These are phyloP conservation scores for Penicillium crustosum DNA, from an alignment of 2,329 filamentous ascomycete genomes.

Conservation along the genomic window DNA sequence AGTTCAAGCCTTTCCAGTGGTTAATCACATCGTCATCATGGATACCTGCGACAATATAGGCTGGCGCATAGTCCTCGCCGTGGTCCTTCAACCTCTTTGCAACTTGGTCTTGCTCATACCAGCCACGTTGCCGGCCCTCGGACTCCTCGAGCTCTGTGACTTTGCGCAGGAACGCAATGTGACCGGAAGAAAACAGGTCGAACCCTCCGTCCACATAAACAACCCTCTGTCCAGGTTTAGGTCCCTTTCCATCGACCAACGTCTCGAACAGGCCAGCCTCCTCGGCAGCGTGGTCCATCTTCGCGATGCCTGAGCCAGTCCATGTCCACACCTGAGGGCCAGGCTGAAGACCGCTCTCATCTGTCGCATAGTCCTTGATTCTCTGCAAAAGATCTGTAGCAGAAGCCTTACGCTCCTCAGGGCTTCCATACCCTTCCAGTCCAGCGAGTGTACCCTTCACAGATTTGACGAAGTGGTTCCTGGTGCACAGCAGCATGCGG, in stretches of 20 bases:
- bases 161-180: conserved; percentile 87
- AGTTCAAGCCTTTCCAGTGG: conserved; percentile 94
- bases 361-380: conserved; percentile 82
- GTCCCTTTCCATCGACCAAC: conserved; percentile 69
- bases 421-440: conserved; percentile 68
- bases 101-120: conserved; percentile 68
- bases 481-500: conserved; percentile 95
- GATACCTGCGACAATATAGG: conserved; percentile 87
- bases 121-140: conserved; percentile 66
- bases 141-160: conserved; percentile 73
- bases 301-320: conserved; percentile 48
- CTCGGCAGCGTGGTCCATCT: conserved; percentile 46
- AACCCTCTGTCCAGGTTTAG: conserved; percentile 75
- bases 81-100: conserved; percentile 61
- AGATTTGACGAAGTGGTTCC: conserved; percentile 85
- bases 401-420: conserved; percentile 63
- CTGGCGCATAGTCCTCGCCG: conserved; percentile 74
- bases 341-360: conserved; percentile 74
- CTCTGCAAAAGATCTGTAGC: conserved; percentile 72
- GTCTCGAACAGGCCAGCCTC: conserved; percentile 66
- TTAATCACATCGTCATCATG: conserved; percentile 97
- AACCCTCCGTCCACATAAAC: conserved; percentile 97
- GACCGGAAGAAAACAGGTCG: conserved; percentile 92
- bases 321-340: conserved; percentile 86
- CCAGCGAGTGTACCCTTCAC: conserved; percentile 68